Conservation (phyloP, 371 early-diverging fungal species). For the Mucor irregularis region DNA sequence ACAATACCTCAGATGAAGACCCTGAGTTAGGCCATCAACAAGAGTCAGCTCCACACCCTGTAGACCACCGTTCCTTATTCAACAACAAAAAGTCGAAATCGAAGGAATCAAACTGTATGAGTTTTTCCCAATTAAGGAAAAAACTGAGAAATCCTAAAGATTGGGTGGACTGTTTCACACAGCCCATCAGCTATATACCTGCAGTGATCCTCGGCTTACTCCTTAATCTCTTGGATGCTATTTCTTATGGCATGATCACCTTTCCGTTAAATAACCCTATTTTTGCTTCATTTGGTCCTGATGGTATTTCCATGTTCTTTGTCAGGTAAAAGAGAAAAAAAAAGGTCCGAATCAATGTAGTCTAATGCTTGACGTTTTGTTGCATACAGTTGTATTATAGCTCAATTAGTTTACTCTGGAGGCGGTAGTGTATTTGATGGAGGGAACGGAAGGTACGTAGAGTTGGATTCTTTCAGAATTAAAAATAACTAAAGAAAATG, state of each 20-base stretch:
- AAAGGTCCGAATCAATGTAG: not conserved
- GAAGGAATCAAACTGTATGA: not conserved
- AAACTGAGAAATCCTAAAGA: slow-evolving; percentile 8
- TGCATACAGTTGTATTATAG: slow-evolving; percentile 68
- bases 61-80: too few relatives aligned
- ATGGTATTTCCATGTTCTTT: slow-evolving; percentile 94
- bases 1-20: not conserved
- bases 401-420: slow-evolving; percentile 82
- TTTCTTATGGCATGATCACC: slow-evolving; percentile 92
- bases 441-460: slow-evolving; percentile 77
- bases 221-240: slow-evolving; percentile 90
- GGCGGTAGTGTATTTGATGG: slow-evolving; percentile 90
- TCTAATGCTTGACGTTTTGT: not conserved
- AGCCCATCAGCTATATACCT: slow-evolving; percentile 71
- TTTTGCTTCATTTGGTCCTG: slow-evolving; percentile 80
- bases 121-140: not conserved
- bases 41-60: not conserved
- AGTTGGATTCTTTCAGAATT: not conserved
- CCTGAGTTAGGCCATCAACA: not conserved
- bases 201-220: slow-evolving; percentile 89
- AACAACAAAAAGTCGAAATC: not conserved
- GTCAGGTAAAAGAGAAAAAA: slow-evolving; percentile 60
- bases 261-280: slow-evolving; percentile 82
- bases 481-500: not conserved
- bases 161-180: slow-evolving; percentile 15